Percentiles rank a stretch among this genome's conserved stretches.
Evolutionary conservation across 177 flowering plant species (phyloP).

Genomic region (Viscum album): DNA sequence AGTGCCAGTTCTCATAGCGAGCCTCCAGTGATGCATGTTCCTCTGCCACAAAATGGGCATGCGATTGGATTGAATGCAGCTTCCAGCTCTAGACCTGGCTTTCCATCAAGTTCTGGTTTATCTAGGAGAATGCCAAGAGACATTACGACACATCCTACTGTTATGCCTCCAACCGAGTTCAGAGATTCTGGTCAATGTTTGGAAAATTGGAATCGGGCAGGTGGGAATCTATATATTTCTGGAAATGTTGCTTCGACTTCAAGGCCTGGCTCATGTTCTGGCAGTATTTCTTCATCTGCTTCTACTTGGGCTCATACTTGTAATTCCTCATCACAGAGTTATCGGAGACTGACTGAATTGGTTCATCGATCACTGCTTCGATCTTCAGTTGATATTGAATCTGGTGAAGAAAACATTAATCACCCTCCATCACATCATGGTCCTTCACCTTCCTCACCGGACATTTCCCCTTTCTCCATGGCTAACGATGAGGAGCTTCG

Average conservation of each 20-base stretch:
- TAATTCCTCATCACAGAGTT: slow-evolving; percentile 27
- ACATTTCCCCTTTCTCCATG: slow-evolving; percentile 30
- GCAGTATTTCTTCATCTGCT: slow-evolving; percentile 24
- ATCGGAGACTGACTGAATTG: slow-evolving; percentile 41
- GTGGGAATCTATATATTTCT: slow-evolving; percentile 28
- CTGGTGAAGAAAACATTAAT: slow-evolving; percentile 26
- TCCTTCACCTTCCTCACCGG: slow-evolving; percentile 30
- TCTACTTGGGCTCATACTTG: slow-evolving; percentile 37
- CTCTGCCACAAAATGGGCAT: slow-evolving; percentile 31
- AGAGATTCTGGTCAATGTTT: slow-evolving; percentile 33
- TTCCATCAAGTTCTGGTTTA: slow-evolving; percentile 26
- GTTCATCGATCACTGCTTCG: slow-evolving; percentile 32
- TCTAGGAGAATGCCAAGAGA: slow-evolving; percentile 37
- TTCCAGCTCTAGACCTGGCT: slow-evolving; percentile 33
- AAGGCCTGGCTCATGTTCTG: slow-evolving; percentile 36
- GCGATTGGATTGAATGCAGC: slow-evolving; percentile 34
- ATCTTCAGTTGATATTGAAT: slow-evolving; percentile 28
- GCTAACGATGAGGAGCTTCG: slow-evolving; percentile 31
- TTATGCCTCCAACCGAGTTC: slow-evolving; percentile 34
- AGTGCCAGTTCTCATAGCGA: slow-evolving; percentile 25
- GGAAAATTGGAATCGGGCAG: slow-evolving; percentile 28
- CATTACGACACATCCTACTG: slow-evolving; percentile 38
- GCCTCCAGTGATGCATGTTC: slow-evolving; percentile 24
- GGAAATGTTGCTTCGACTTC: slow-evolving; percentile 47
- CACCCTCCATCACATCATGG: slow-evolving; percentile 17